A percentile compares a stretch with the other conserved stretches of the same genome.
These are phyloP conservation scores for Colletotrichum falcatum DNA, from an alignment of 2,329 filamentous ascomycete species.

Conservation along the genomic window DNA sequence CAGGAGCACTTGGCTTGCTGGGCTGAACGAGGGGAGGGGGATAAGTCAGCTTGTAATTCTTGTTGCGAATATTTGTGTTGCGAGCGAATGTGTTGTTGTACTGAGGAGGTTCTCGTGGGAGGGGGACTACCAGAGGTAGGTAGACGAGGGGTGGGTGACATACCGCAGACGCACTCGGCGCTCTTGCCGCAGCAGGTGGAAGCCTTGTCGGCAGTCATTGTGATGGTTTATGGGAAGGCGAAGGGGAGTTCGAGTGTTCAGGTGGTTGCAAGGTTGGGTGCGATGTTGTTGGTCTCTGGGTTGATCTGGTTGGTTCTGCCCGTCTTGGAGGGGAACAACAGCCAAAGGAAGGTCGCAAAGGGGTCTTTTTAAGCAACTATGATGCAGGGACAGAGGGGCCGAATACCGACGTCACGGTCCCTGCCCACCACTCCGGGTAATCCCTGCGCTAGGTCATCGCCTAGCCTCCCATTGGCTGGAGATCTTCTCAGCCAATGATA, in stretches of 20 bases:
- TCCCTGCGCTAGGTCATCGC: slow-evolving; percentile 33
- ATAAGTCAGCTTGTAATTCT: slow-evolving; percentile 20
- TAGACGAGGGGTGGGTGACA: slow-evolving; percentile 45
- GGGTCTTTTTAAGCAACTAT: slow-evolving; percentile 35
- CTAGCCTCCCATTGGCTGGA: slow-evolving; percentile 13
- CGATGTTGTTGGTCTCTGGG: neutral
- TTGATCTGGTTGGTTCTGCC: slow-evolving; percentile 4
- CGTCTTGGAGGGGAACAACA: neutral
- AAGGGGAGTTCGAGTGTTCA: neutral
- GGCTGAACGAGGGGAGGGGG: slow-evolving; percentile 53
- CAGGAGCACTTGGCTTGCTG: slow-evolving; percentile 84
- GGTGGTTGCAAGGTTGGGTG: neutral
- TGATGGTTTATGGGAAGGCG: slow-evolving; percentile 37
- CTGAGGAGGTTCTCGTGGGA: slow-evolving; percentile 8
- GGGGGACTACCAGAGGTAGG: neutral
- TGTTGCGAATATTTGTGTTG: neutral
- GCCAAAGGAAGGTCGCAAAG: neutral
- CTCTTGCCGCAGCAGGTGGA: slow-evolving; percentile 69
- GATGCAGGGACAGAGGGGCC: slow-evolving; percentile 36
- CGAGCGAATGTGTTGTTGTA: slow-evolving; percentile 16
- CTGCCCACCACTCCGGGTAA: slow-evolving; percentile 4
- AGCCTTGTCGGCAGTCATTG: slow-evolving; percentile 53
- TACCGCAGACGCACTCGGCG: slow-evolving; percentile 69
- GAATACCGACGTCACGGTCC: slow-evolving; percentile 37
- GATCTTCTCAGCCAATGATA: slow-evolving; percentile 23